A percentile compares a stretch with the other conserved stretches of the same genome.
Evolutionary conservation across 2,329 filamentous ascomycete species (phyloP).

Genomic region (Trichoderma sp.): DNA sequence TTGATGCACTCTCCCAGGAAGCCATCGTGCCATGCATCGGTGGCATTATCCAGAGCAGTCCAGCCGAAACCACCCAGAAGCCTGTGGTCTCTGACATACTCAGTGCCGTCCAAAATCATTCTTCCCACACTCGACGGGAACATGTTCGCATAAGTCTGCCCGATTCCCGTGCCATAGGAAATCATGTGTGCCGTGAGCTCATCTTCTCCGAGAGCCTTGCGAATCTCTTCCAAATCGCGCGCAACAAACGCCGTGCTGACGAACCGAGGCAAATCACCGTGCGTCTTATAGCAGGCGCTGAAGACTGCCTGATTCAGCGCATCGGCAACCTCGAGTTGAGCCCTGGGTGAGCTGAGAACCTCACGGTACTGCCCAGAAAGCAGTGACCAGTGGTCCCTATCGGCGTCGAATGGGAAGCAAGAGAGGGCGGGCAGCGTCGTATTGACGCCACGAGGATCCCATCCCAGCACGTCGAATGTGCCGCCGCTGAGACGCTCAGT

Average conservation of each 20-base stretch:
- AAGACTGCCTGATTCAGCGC: conserved; percentile 46
- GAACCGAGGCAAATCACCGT: conserved; percentile 47
- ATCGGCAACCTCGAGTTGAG: conserved; percentile 43
- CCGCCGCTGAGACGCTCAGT: conserved; percentile 42
- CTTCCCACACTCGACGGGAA: conserved; percentile 48
- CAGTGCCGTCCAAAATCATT: conserved; percentile 48
- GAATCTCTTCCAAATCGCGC: conserved; percentile 48
- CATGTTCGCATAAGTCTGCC: conserved; percentile 50
- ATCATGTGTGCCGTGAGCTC: conserved; percentile 49
- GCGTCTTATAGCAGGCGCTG: conserved; percentile 40
- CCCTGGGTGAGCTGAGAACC: conserved; percentile 32
- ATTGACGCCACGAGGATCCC: conserved; percentile 54
- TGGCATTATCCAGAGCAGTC: conserved; percentile 47
- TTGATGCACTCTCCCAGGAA: conserved; percentile 50
- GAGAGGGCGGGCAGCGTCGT: conserved; percentile 42
- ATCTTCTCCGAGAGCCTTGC: conserved; percentile 43
- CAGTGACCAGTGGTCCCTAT: conserved; percentile 46
- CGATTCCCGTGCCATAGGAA: conserved; percentile 52
- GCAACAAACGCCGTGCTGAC: conserved; percentile 46
- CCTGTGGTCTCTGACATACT: conserved; percentile 46
- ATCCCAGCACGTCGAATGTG: conserved; percentile 48
- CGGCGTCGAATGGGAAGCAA: conserved; percentile 45
- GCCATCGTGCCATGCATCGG: conserved; percentile 48
- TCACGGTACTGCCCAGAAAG: conserved; percentile 39
- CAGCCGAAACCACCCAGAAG: conserved; percentile 45